Evolutionary conservation across 2,329 filamentous ascomycete species (phyloP), one percentile per base, ranked within the genome.

Genomic region (Phaeosphaeriaceae sp.): DNA sequence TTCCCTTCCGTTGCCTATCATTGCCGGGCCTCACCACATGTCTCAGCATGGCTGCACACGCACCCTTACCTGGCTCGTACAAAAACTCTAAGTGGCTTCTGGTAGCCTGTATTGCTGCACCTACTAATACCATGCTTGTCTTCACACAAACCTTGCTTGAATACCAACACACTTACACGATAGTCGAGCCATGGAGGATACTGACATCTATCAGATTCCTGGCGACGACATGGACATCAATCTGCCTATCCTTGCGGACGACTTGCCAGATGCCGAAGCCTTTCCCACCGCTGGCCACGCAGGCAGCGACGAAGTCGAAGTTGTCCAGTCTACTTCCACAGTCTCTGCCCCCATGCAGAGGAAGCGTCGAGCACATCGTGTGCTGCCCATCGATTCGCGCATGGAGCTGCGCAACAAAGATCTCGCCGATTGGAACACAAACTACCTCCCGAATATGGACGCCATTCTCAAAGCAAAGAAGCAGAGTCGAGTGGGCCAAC

Each of bases 361-460:
- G 47, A 75, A 68, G 47, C 65, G 61, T 48, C 74, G 76, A 62
- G 65, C 62, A 21, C 69, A 70, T 36, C 83, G 81, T 58, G 52
- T 71, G 2, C 66, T 89, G 11, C 70, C 72, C 0, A 63, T 79
- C 1, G 88, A 90, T 62, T 63, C 71, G 9, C 75, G 68, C 2
- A 83, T 82, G 13, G 82, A 85, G 58, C 74, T 90, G 22, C 81
- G 80, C 57, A 89, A 87, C 65, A 76, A 79, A 6, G 85, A 87
- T 20, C 74, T 91, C 1, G 76, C 79, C 1, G 72, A 76, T n/a
- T 89, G 86, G 85, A 85, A 85, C 59, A 76, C 79, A 1, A 78
- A 86, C 25, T 91, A 91, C 61, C 62, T 84, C 1, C 66, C 78
- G 11, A 89, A 88, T 62, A 93, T 91, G 86, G 78, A 74, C 1